Base-by-base conservation (phyloP, 2,329 filamentous ascomycete species). In the Diplodia mutila region DNA sequence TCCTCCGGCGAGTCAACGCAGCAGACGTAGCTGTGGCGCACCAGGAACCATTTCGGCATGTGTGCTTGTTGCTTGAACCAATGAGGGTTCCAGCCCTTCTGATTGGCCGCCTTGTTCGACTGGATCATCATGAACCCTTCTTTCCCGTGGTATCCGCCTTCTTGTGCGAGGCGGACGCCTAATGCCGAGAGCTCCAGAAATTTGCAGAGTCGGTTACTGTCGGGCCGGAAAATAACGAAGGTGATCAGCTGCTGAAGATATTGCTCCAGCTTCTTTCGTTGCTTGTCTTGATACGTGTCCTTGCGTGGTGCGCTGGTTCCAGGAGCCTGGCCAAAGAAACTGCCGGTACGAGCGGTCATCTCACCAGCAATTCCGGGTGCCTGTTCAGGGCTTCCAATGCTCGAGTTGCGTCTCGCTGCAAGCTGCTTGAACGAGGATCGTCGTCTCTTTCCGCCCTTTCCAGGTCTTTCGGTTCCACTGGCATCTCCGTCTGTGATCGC, bases 1-100 rank as follows among this genome's bases (percentile, higher is more conserved):
- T 97, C 97, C 77, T 98, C 94, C 0, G 95, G 95, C 0, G 95
- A 97, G 76, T 98, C 94, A n/a, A 98, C 94, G 72, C 94, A 97
- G 53, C 97, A 94, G 69, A 99, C 90, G 75, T 99, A 99, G 81
- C 93, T 98, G 79, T 98, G 94, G 63, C 95, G 86, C n/a, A 99
- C 93, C 23, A 98, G 84, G 77, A 99, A 99, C 95, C 95, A 99
- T 78, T 97, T 97, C 21, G 93, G 92, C 69, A 89, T 91, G 79
- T 97, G 94, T 14, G 93, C 88, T 64, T 89, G 88, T 14, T 49
- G 49, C 27, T 53, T 63, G 54, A 67, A 67, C 32, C 61, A 61
- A 7, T 51, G 48, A 18, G 57, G 57, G 70, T 97, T 86, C 75
- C 95, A 83, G 39, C 94, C 90, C 71, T 90, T 90, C 69, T 94